A percentile compares a stretch with the other conserved stretches of the same genome.
phyloP scores from a whole-genome alignment of 2,329 filamentous ascomycete genomes.

The Dissoconium aciculare region DNA sequence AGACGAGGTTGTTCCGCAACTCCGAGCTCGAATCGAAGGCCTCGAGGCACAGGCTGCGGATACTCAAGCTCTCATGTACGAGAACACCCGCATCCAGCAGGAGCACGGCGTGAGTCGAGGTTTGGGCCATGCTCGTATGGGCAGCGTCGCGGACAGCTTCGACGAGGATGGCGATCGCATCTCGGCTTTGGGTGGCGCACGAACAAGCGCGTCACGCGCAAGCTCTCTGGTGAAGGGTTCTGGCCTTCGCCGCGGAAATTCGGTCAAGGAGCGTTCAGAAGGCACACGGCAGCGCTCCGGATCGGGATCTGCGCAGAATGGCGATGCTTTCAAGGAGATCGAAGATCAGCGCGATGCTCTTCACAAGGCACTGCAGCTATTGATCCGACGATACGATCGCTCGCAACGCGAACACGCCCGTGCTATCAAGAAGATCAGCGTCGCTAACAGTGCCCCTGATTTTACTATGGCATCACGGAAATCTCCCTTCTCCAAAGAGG shows the following conservation, averaged over 20 bases:
- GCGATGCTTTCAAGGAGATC: constrained; percentile 58
- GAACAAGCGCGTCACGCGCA: constrained; percentile 31
- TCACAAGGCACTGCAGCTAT: constrained; percentile 68
- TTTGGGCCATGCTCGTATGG: constrained; percentile 34
- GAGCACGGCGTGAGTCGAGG: constrained; percentile 42
- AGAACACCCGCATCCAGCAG: constrained; percentile 70
- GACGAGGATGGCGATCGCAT: constrained; percentile 40
- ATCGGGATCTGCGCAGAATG: constrained; percentile 21
- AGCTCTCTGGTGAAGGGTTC: constrained; percentile 45
- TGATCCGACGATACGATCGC: constrained; percentile 72
- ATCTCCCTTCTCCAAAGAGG: constrained; percentile 70
- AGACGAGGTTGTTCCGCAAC: constrained; percentile 70
- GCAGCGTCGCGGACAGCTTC: constrained; percentile 46
- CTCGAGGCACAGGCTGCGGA: constrained; percentile 61
- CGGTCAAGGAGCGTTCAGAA: constrained; percentile 25
- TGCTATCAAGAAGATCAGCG: constrained; percentile 59
- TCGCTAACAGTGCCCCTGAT: constrained; percentile 57
- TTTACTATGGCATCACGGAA: constrained; percentile 54
- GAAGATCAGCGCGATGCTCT: constrained; percentile 88
- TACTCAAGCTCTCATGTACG: constrained; percentile 59
- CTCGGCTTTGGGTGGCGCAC: constrained; percentile 14
- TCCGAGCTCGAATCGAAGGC: constrained; percentile 61
- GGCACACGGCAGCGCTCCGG: constrained; percentile 29
- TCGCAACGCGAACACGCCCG: constrained; percentile 75
- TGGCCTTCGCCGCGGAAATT: constrained; percentile 22